Conservation (phyloP, 495 filamentous ascomycete genomes). For the Podospora tetraspora region DNA sequence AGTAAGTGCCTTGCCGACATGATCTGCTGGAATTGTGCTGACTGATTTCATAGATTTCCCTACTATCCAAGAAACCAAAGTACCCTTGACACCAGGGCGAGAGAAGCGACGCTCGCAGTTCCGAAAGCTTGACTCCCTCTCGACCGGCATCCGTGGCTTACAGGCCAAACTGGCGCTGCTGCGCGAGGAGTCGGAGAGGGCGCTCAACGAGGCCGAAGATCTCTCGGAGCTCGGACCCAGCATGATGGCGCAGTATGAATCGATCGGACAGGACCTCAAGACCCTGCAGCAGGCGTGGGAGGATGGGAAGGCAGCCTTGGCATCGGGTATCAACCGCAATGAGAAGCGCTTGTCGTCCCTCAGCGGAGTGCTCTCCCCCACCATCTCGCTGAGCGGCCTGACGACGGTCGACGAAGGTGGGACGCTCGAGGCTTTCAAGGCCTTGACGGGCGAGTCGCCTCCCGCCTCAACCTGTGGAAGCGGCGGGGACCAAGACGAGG, state of each 20-base stretch:
- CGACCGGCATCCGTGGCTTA: constrained; percentile 82
- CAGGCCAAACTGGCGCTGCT: constrained; percentile 93
- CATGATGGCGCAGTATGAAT: constrained; percentile 86
- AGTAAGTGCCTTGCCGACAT: constrained; percentile 46
- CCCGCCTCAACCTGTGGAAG: constrained; percentile 29
- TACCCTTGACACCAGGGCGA: constrained; percentile 65
- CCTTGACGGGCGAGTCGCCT: constrained; percentile 62
- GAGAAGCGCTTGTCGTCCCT: constrained; percentile 66
- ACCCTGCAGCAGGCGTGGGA: constrained; percentile 88
- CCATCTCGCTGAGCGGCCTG: constrained; percentile 71
- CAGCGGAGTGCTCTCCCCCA: constrained; percentile 66
- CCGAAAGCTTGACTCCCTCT: constrained; percentile 77
- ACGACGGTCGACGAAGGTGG: constrained; percentile 82
- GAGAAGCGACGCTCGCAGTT: constrained; percentile 81
- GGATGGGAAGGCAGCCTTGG: constrained; percentile 68
- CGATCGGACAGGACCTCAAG: constrained; percentile 81
- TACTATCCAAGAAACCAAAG: constrained; percentile 50
- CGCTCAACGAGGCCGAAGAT: constrained; percentile 68
- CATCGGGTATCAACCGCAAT: constrained; percentile 65
- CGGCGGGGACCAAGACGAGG: constrained; percentile 44
- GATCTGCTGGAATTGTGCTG: constrained; percentile 8
- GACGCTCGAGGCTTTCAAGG: constrained; percentile 61
- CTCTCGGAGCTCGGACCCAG: constrained; percentile 65
- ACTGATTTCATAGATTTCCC: constrained; percentile 33
- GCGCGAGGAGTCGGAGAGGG: constrained; percentile 79